Evolutionary conservation across 768 basidiomycete genomes (phyloP), one percentile per base, ranked within the genome.

Genomic region (Ephemerocybe angulata): DNA sequence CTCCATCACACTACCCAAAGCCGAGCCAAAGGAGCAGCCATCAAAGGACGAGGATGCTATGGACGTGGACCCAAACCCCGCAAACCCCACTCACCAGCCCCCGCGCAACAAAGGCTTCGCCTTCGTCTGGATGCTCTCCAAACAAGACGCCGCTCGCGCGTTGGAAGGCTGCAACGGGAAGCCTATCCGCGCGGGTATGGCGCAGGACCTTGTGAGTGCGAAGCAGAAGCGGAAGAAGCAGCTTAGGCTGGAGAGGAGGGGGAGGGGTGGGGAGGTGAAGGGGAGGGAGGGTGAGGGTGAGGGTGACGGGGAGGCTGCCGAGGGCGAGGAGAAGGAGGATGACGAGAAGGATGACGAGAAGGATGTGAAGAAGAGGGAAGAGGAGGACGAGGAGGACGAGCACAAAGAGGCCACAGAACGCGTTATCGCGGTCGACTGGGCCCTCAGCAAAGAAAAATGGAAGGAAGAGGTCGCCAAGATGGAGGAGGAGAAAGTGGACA

Each of bases 341-440:
- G 60, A 58, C 28, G 66, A 60, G 47, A 61, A 56, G 15, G 60
- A 57, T 15, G 46, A 38, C n/a, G n/a, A n/a, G n/a, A n/a, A n/a
- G n/a, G n/a, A n/a, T n/a, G n/a, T n/a, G n/a, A n/a, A n/a, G n/a
- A n/a, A n/a, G n/a, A n/a, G n/a, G 46, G 60, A 59, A 25, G 61
- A 66, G 1, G 66, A 67, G 2, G 72, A 67, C 4, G 68, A 67
- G 5, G 64, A 63, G n/a, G 68, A 19, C 58, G 53, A 8, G 62
- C 53, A 8, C 59, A 54, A 7, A 56, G 47, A 25, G 60, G 55
- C 37, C 70, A 72, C 68, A 1, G 83, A 81, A 64, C 76, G 93
- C 50, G 73, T 84, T 15, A 90, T 96, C 35, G 93, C 93, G 6
- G 96, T 98, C 25, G 95, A 98, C 73, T 98, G 93, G 92, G 96